These are phyloP conservation scores for Lactarius vividus DNA, from an alignment of 768 basidiomycete genomes.

Conservation along the genomic window DNA sequence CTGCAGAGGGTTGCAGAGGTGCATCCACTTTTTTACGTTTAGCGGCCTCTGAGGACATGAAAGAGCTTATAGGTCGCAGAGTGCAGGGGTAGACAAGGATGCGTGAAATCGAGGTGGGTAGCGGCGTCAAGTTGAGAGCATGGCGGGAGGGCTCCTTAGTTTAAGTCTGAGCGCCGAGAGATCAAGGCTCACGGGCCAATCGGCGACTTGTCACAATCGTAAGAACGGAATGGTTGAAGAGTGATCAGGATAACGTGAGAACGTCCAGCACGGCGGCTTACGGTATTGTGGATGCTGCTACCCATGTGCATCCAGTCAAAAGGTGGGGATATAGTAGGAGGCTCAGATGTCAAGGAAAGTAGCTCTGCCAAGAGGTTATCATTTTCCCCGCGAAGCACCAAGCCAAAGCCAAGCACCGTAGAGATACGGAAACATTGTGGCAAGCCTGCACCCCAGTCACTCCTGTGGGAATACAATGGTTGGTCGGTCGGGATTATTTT, in stretches of 20 bases:
- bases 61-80: not conserved
- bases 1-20: conserved; percentile 29
- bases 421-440: conserved; percentile 11
- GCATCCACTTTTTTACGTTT: conserved; percentile 34
- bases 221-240: not conserved
- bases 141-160: not conserved
- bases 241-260: conserved; percentile 14
- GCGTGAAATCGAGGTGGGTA: not conserved
- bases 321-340: not conserved
- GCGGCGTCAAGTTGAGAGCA: not conserved
- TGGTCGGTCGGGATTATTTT: not conserved
- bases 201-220: not conserved
- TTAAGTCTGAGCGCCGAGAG: conserved; percentile 5
- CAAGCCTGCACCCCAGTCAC: conserved; percentile 10
- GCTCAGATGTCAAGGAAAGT: conserved; percentile 5
- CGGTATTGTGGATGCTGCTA: not conserved
- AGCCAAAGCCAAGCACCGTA: conserved; percentile 4
- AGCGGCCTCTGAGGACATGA: conserved; percentile 34
- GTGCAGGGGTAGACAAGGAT: not conserved
- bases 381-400: not conserved
- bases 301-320: not conserved
- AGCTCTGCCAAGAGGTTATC: not conserved
- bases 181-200: not conserved
- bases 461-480: not conserved
- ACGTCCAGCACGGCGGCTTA: not conserved